These are phyloP conservation scores for Hemisphaericaspora lyxosophila DNA, from an alignment of 1,139 yeast species.

Conservation along the genomic window DNA sequence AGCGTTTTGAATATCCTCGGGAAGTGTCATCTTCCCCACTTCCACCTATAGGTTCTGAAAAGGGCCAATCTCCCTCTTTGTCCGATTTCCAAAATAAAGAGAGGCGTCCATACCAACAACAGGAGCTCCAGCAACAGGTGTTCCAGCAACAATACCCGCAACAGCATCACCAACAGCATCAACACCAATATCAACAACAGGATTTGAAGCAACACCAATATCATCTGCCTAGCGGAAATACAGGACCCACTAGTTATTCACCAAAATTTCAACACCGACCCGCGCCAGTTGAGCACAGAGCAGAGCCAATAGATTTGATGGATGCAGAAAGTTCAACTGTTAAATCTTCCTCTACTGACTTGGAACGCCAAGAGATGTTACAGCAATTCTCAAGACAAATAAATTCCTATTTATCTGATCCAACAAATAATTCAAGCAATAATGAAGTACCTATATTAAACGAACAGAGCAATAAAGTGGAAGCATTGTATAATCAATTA, in stretches of 20 bases:
- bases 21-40: constrained; percentile 20
- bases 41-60: constrained; percentile 1
- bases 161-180: not conserved
- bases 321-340: constrained; percentile 11
- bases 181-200: not conserved
- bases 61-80: not conserved
- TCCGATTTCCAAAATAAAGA: not conserved
- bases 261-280: constrained; percentile 10
- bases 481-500: constrained; percentile 34
- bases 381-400: constrained; percentile 23
- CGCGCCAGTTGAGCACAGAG: constrained; percentile 10
- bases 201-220: not conserved
- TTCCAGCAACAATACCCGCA: not conserved
- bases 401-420: constrained; percentile 20
- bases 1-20: not conserved
- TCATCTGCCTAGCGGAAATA: too few species aligned
- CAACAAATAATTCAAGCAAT: constrained; percentile 9
- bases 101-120: not conserved
- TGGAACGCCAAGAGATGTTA: constrained; percentile 11
- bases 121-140: not conserved
- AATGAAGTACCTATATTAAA: constrained; percentile 18
- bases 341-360: constrained; percentile 3
- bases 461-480: constrained; percentile 23
- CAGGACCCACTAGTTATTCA: too few species aligned
- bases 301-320: constrained; percentile 18